A percentile compares a stretch with the other conserved stretches of the same genome.
phyloP scores from a whole-genome alignment of 2,329 filamentous ascomycete genomes.

The Knufia fluminis region DNA sequence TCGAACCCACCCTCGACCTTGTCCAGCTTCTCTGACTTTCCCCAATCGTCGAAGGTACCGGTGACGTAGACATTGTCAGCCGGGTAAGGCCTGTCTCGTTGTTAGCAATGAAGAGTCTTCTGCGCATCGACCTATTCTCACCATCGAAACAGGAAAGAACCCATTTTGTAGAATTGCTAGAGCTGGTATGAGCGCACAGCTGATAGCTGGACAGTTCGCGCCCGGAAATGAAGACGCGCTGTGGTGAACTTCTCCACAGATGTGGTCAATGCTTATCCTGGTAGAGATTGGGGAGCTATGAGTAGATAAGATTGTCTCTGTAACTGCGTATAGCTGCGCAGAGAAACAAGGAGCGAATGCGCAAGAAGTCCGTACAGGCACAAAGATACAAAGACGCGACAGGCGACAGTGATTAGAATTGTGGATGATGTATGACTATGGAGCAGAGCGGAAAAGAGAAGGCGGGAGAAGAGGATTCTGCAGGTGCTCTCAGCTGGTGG shows the following conservation, averaged over 20 bases:
- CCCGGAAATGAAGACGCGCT: neutral
- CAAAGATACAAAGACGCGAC: neutral
- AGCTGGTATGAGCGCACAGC: neutral
- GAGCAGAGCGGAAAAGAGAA: neutral
- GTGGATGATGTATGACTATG: neutral
- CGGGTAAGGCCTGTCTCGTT: constrained; percentile 64
- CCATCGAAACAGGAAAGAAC: constrained; percentile 23
- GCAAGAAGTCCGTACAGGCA: neutral
- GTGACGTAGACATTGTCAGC: constrained; percentile 88
- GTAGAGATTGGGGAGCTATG: too few species aligned
- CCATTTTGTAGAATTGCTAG: constrained; percentile 13
- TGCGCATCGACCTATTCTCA: constrained; percentile 11
- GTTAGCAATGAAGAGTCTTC: neutral
- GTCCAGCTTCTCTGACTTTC: constrained; percentile 72
- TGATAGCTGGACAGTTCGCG: neutral
- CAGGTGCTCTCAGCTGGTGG: neutral
- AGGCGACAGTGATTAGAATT: neutral
- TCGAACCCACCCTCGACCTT: constrained; percentile 64
- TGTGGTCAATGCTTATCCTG: neutral
- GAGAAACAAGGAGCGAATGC: neutral
- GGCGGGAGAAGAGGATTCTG: neutral
- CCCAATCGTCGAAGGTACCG: constrained; percentile 92
- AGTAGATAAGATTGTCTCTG: too few species aligned
- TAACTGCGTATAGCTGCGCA: neutral
- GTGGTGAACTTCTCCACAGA: neutral